These are phyloP conservation scores for Termitomyces sp. DNA, from an alignment of 1,284 basidiomycete species.

Conservation along the genomic window DNA sequence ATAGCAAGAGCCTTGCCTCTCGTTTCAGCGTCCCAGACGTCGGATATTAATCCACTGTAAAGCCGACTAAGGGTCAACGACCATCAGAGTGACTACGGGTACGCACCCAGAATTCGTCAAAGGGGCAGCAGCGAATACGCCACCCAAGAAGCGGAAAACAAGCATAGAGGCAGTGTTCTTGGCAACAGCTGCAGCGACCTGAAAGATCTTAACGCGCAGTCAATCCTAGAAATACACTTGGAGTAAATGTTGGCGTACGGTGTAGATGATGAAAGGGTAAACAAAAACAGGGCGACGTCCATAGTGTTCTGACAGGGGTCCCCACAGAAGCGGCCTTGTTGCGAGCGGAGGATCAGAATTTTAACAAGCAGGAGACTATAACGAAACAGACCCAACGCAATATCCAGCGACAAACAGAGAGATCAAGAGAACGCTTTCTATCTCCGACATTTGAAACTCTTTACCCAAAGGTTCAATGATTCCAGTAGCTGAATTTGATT, in stretches of 20 bases:
- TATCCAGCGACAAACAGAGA: conserved; percentile 56
- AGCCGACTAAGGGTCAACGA: not conserved
- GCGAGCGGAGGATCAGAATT: not conserved
- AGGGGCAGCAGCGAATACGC: conserved; percentile 50
- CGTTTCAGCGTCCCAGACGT: conserved; percentile 64
- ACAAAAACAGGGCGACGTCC: conserved; percentile 68
- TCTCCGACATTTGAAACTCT: conserved; percentile 52
- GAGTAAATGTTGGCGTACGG: conserved; percentile 28
- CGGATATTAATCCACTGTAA: conserved; percentile 49
- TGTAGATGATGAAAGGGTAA: conserved; percentile 60
- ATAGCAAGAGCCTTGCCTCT: conserved; percentile 67
- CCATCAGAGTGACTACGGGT: not conserved
- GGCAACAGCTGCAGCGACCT: conserved; percentile 56
- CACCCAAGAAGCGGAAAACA: conserved; percentile 65
- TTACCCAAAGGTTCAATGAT: conserved; percentile 41
- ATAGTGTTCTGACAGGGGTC: conserved; percentile 50
- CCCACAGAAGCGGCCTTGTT: conserved; percentile 56
- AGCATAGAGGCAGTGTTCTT: conserved; percentile 58
- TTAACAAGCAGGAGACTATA: not conserved
- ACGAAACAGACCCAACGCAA: conserved; percentile 40
- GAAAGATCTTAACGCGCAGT: conserved; percentile 41
- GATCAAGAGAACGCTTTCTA: conserved; percentile 46
- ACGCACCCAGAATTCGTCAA: conserved; percentile 47
- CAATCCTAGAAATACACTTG: not conserved
- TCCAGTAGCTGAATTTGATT: conserved; percentile 35